A percentile compares a stretch with the other conserved stretches of the same genome.
Evolutionary conservation across 169 alveolate genomes (phyloP).

Genomic region (Plasmodium yoelii): DNA sequence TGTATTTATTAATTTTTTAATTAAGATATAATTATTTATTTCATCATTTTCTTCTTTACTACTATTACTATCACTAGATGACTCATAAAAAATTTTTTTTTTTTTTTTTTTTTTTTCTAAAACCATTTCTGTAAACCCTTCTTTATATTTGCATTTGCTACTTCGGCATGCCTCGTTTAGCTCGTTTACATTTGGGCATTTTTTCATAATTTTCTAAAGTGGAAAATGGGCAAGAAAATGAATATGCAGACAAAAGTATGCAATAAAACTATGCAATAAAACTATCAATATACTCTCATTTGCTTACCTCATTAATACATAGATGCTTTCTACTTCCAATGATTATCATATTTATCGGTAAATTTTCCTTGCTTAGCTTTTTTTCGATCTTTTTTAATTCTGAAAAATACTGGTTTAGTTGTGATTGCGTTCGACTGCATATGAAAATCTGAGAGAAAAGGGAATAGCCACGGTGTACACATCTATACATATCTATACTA

Average conservation of each 20-base stretch:
- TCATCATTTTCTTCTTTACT: not conserved
- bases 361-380: constrained; percentile 4
- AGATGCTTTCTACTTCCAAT: constrained; percentile 62
- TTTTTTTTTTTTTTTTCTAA: constrained; percentile 3
- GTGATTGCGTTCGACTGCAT: constrained; percentile 83
- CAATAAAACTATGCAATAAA: too few species aligned
- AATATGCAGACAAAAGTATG: too few species aligned
- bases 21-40: constrained; percentile 30
- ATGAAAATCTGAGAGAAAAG: constrained; percentile 76
- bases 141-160: constrained; percentile 41
- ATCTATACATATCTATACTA: too few species aligned
- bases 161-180: constrained; percentile 36
- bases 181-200: constrained; percentile 13
- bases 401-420: constrained; percentile 78
- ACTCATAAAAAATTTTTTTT: constrained; percentile 26
- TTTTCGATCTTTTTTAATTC: constrained; percentile 76
- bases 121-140: constrained; percentile 18
- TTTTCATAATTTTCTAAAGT: constrained; percentile 15
- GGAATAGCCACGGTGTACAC: too few species aligned
- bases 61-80: constrained; percentile 14
- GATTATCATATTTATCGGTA: constrained; percentile 40
- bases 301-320: constrained; percentile 39
- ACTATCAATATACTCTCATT: not conserved
- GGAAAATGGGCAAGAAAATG: too few species aligned
- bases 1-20: constrained; percentile 29